Evolutionary conservation across 2,329 filamentous ascomycete species (phyloP), one percentile per base, ranked within the genome.

Genomic region (Fusarium subglutinans): DNA sequence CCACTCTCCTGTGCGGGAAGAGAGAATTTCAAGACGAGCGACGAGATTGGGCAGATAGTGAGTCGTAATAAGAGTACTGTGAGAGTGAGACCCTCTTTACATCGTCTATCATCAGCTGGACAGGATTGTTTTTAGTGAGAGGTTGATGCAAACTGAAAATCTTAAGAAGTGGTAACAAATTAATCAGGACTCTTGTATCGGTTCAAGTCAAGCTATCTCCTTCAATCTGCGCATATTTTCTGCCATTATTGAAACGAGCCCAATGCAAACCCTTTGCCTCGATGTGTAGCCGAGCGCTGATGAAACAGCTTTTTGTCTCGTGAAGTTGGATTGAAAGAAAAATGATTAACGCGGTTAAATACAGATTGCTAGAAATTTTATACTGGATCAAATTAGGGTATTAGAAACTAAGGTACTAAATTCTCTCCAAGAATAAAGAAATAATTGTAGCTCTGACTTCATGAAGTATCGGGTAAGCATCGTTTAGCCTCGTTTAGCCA

Each of bases 341-440:
- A 14, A 20, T 12, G 5, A 8, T 22, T 5, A 15, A 22, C 2
- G 24, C 1, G 13, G 3, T 20, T 9, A 7, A 28, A 20, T 2
- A 7, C 1, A 28, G 6, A 22, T 26, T 15, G 9, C 18, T 28
- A 2, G 2, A 14, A 22, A 15, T 15, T 5, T 11, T 2, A 17
- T 17, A 43, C n/a, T 22, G 7, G 3, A 43, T 44, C 9, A 44
- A 17, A n/a, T 14, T 9, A 14, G 2, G 1, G 14, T 6, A n/a
- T 13, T 0, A n/a, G 9, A 15, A 6, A 41, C 13, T 24, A 24
- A 24, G 24, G 24, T 8, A 41, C 22, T 0, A 20, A 28, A 11
- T 15, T 22, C 13, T 22, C 9, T 28, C 15, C 11, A 2, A n/a
- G 6, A 18, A 13, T 33, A 18, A n/a, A n/a, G 15, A n/a, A 50